These are phyloP conservation scores for Elsinoe batatas DNA, from an alignment of 2,329 filamentous ascomycete species.

Conservation along the genomic window DNA sequence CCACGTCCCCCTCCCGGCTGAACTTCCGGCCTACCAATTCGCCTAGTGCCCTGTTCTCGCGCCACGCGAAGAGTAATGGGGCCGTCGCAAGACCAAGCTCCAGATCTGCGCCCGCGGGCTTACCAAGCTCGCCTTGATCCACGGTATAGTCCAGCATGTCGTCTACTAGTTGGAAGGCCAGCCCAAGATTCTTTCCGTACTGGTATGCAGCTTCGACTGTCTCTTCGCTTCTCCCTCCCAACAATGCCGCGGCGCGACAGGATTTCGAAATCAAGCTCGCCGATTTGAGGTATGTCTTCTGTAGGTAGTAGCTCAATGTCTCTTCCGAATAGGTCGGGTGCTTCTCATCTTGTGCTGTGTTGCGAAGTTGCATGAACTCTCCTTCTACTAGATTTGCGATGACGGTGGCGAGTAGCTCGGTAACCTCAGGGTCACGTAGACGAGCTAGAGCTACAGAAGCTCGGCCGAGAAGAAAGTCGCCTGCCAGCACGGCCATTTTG, in stretches of 20 bases:
- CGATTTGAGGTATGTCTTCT: slow-evolving; percentile 97
- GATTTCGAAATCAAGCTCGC: slow-evolving; percentile 94
- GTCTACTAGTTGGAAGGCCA: slow-evolving; percentile 95
- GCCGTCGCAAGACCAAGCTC: slow-evolving; percentile 90
- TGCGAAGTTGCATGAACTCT: slow-evolving; percentile 99
- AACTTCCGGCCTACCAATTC: slow-evolving; percentile 89
- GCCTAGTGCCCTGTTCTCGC: slow-evolving; percentile 68
- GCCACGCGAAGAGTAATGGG: slow-evolving; percentile 88
- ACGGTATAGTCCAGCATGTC: slow-evolving; percentile 97
- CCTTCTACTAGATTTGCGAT: slow-evolving; percentile 97
- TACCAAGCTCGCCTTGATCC: slow-evolving; percentile 74
- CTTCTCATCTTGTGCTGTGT: slow-evolving; percentile 79
- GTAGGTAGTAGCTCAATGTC: slow-evolving; percentile 82
- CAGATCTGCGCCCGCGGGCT: slow-evolving; percentile 87
- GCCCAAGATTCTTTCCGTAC: slow-evolving; percentile 85
- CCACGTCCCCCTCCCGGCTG: slow-evolving; percentile 68
- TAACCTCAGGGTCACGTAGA: slow-evolving; percentile 84
- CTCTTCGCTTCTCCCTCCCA: slow-evolving; percentile 64
- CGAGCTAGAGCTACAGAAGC: slow-evolving; percentile 89
- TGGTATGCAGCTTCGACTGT: slow-evolving; percentile 85
- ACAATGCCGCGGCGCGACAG: slow-evolving; percentile 77
- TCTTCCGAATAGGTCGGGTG: slow-evolving; percentile 81
- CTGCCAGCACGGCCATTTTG: slow-evolving; percentile 96
- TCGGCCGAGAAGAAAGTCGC: slow-evolving; percentile 88
- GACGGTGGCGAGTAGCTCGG: slow-evolving; percentile 86